Evolutionary conservation across 176 grass and related monocot genomes (phyloP).

Genomic region (Carex pumila): DNA sequence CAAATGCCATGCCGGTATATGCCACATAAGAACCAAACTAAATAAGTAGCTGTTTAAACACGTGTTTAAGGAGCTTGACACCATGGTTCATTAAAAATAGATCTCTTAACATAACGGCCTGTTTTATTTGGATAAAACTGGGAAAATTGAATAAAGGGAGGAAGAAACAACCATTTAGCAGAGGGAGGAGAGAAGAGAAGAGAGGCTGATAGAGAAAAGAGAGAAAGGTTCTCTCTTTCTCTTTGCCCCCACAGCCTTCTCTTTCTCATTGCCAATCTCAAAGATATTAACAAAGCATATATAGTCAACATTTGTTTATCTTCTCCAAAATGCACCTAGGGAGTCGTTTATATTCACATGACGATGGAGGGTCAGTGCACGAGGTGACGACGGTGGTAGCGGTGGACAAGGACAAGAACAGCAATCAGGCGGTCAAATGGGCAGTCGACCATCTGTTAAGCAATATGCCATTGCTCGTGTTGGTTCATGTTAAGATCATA

Average conservation of each 20-base stretch:
- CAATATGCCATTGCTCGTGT: conserved; percentile 38
- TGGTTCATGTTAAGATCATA: conserved; percentile 56
- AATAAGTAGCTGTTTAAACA: not conserved
- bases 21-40: conserved; percentile 10
- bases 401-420: conserved; percentile 76
- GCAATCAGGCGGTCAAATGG: conserved; percentile 74
- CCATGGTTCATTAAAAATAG: conserved; percentile 10
- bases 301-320: conserved; percentile 24
- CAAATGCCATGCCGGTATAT: not conserved
- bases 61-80: not conserved
- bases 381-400: conserved; percentile 40
- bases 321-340: conserved; percentile 29
- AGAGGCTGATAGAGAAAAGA: conserved; percentile 31
- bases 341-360: not conserved
- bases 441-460: conserved; percentile 55
- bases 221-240: conserved; percentile 24
- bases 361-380: conserved; percentile 16
- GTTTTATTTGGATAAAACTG: not conserved
- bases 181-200: conserved; percentile 11
- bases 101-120: not conserved
- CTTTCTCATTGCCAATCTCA: not conserved
- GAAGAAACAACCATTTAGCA: not conserved
- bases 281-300: not conserved
- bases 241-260: not conserved
- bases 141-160: not conserved